A percentile compares a stretch with the other conserved stretches of the same genome.
These are phyloP conservation scores for Bacidia rubella DNA, from an alignment of 495 filamentous ascomycete genomes.

Conservation along the genomic window DNA sequence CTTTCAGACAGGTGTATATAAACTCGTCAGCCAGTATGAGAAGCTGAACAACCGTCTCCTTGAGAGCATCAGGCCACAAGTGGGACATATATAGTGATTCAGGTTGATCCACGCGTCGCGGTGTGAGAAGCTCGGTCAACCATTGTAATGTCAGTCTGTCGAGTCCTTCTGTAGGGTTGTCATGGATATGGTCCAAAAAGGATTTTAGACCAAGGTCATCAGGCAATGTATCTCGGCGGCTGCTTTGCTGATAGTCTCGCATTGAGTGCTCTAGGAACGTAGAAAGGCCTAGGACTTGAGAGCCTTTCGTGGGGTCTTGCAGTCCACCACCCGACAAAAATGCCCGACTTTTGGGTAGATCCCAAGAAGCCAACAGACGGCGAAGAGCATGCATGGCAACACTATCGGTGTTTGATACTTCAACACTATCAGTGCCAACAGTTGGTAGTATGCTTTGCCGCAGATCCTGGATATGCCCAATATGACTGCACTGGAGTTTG, in stretches of 20 bases:
- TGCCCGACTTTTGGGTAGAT: slow-evolving; percentile 43
- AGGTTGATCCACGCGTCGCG: background rate
- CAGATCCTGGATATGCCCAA: slow-evolving; percentile 32
- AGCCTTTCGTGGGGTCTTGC: slow-evolving; percentile 24
- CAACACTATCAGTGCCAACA: slow-evolving; percentile 7
- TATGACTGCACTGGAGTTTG: slow-evolving; percentile 46
- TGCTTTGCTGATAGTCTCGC: slow-evolving; percentile 38
- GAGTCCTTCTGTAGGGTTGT: slow-evolving; percentile 37
- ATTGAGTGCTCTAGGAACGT: slow-evolving; percentile 73
- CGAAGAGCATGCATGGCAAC: slow-evolving; percentile 39
- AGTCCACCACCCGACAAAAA: slow-evolving; percentile 42
- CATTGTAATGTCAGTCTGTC: slow-evolving; percentile 54
- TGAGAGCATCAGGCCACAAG: slow-evolving; percentile 62
- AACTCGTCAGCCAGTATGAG: slow-evolving; percentile 55
- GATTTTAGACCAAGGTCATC: slow-evolving; percentile 40
- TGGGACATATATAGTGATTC: slow-evolving; percentile 39
- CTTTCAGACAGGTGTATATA: slow-evolving; percentile 41
- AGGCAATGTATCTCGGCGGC: slow-evolving; percentile 37
- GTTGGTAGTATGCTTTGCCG: slow-evolving; percentile 20
- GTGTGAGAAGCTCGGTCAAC: slow-evolving; percentile 42
- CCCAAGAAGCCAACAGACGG: slow-evolving; percentile 41
- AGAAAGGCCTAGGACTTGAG: slow-evolving; percentile 46
- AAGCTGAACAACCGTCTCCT: slow-evolving; percentile 53
- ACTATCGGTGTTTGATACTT: slow-evolving; percentile 15
- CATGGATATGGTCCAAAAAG: slow-evolving; percentile 43